Evolutionary conservation across 371 early-diverging fungal genomes (phyloP).

Genomic region (Mortierella sp.): DNA sequence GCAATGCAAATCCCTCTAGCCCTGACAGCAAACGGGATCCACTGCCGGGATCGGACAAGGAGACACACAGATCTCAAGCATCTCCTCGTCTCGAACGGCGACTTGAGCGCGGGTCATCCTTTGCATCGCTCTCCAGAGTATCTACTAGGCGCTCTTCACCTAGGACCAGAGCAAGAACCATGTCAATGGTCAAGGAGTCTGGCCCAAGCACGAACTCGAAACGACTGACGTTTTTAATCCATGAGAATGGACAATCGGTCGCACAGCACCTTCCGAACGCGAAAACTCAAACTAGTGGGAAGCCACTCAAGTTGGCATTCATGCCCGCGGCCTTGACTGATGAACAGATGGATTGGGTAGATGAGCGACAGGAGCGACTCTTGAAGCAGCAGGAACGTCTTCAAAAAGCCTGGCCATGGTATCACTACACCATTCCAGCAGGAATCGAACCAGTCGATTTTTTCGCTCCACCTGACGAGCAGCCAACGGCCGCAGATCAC

Average conservation of each 20-base stretch:
- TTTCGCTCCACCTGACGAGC: constrained; percentile 13
- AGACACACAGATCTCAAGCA: background rate
- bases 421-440: constrained; percentile 34
- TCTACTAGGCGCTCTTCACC: constrained; percentile 18
- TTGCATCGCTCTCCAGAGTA: constrained; percentile 13
- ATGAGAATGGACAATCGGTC: constrained; percentile 6
- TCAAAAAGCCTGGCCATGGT: constrained; percentile 50
- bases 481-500: background rate
- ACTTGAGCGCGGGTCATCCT: constrained; percentile 18
- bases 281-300: background rate
- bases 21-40: background rate
- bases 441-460: constrained; percentile 52
- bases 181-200: constrained; percentile 18
- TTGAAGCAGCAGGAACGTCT: constrained; percentile 22
- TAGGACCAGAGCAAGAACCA: constrained; percentile 31
- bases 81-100: constrained; percentile 1
- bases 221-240: constrained; percentile 24
- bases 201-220: background rate
- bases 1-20: no score
- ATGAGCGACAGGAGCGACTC: constrained; percentile 13
- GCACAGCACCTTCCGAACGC: no score
- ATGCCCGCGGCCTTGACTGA: constrained; percentile 37
- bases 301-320: constrained; percentile 5
- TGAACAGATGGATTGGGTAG: constrained; percentile 49
- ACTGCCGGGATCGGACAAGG: background rate